Conservation (phyloP, 139 green algal genomes). For the Coccomyxa sp. region DNA sequence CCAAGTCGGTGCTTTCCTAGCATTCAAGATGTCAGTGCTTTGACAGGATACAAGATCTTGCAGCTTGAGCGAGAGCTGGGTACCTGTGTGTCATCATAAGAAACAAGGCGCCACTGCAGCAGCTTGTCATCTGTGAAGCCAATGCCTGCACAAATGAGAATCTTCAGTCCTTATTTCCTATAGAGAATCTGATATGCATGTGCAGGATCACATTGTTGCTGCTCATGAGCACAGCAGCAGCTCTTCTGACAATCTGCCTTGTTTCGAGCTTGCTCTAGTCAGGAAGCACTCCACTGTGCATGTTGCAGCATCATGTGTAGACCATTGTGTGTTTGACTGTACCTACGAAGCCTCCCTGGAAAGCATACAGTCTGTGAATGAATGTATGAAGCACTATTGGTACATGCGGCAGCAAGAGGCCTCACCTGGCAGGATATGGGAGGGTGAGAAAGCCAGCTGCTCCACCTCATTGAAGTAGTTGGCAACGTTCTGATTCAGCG, state of each 20-base stretch:
- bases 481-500: slow-evolving; percentile 81
- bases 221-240: no score
- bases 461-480: slow-evolving; percentile 70
- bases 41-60: no score
- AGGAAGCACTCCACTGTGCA: no score
- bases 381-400: neutral
- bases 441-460: slow-evolving; percentile 56
- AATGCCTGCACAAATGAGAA: slow-evolving; percentile 62
- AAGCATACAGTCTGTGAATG: neutral
- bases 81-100: slow-evolving; percentile 32
- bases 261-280: no score
- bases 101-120: slow-evolving; percentile 53
- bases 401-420: no score
- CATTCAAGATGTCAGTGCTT: no score
- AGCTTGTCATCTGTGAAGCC: slow-evolving; percentile 67
- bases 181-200: no score
- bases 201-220: no score
- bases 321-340: neutral
- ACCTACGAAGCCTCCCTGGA: neutral
- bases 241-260: no score
- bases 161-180: no score
- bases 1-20: no score
- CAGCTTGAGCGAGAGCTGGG: no score
- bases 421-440: slow-evolving; percentile 38
- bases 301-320: neutral